Conservation (phyloP, 768 basidiomycete species). For the Kwoniella botswanensis region DNA sequence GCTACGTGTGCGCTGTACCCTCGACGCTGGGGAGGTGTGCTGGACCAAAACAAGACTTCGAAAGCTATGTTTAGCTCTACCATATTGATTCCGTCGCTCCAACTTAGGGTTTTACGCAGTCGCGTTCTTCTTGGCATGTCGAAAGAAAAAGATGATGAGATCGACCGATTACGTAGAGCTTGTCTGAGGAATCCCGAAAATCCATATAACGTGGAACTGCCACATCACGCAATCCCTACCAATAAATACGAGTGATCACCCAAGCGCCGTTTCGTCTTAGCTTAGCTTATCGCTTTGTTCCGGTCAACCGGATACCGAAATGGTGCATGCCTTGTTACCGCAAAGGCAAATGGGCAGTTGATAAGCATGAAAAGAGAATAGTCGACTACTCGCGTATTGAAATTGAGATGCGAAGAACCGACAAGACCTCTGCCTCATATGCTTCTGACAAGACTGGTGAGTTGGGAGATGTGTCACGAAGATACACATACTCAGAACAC, state of each 20-base stretch:
- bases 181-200: neutral
- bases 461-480: too few relatives aligned
- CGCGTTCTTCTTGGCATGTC: neutral
- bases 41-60: neutral
- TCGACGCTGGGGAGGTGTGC: too few relatives aligned
- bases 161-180: neutral
- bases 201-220: neutral
- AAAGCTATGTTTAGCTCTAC: neutral
- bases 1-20: too few relatives aligned
- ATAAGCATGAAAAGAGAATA: too few relatives aligned
- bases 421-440: neutral
- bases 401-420: neutral
- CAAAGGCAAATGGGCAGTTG: neutral
- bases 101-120: neutral
- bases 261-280: too few relatives aligned
- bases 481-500: too few relatives aligned
- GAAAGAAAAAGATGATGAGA: neutral
- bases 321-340: neutral
- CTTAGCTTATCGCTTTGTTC: too few relatives aligned
- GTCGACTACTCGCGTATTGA: neutral
- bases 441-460: too few relatives aligned
- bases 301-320: neutral
- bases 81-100: neutral
- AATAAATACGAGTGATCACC: too few relatives aligned
- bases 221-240: neutral